These are phyloP conservation scores for Tolypocladium ovalisporum DNA, from an alignment of 2,329 filamentous ascomycete genomes.

Conservation along the genomic window DNA sequence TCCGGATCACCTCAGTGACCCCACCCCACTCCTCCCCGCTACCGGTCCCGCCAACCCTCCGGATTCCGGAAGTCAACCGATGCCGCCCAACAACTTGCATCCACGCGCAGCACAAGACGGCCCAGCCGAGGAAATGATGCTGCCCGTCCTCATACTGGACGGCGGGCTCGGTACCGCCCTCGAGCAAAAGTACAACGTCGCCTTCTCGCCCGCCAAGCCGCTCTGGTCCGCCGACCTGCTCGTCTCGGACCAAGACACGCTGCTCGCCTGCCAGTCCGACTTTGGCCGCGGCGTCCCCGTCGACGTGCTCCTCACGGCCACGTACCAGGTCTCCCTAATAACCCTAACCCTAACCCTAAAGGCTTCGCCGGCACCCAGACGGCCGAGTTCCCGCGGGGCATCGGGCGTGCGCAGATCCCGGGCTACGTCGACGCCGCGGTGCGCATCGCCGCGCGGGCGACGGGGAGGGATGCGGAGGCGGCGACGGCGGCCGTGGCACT, in stretches of 20 bases:
- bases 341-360: too few species aligned
- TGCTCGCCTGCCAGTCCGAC: slow-evolving; percentile 43
- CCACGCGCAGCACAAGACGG: too few species aligned
- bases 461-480: slow-evolving; percentile 7
- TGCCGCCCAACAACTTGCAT: too few species aligned
- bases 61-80: too few species aligned
- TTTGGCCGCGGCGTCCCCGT: slow-evolving; percentile 42
- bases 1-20: too few species aligned
- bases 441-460: slow-evolving; percentile 27
- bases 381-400: slow-evolving; percentile 28
- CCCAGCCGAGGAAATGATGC: too few species aligned
- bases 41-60: too few species aligned
- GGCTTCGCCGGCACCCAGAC: slow-evolving; percentile 43
- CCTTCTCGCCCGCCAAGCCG: slow-evolving; percentile 42
- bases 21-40: too few species aligned
- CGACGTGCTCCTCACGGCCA: slow-evolving; percentile 55
- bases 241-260: slow-evolving; percentile 37
- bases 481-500: slow-evolving; percentile 33
- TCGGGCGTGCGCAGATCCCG: slow-evolving; percentile 26
- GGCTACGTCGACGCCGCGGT: slow-evolving; percentile 32
- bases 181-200: slow-evolving; percentile 41
- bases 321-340: slow-evolving; percentile 55
- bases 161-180: slow-evolving; percentile 59
- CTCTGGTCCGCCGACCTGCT: slow-evolving; percentile 60
- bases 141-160: slow-evolving; percentile 38